Evolutionary conservation across 352 stramenopile genomes (phyloP).

Genomic region (Pythium phragmitis): DNA sequence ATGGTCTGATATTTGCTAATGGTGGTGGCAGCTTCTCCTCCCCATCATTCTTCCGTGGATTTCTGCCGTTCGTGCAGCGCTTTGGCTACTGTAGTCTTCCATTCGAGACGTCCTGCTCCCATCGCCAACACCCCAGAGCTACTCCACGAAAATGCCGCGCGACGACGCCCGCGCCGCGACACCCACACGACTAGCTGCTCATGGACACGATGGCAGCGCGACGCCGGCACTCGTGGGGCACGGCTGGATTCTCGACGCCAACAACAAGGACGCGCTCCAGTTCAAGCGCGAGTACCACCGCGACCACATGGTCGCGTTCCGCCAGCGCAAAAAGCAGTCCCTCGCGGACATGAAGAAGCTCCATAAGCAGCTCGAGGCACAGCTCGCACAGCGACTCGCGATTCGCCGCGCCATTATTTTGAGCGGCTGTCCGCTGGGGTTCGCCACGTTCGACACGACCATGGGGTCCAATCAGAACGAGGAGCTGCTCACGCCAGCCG

Average conservation of each 20-base stretch:
- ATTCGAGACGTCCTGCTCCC: too few species aligned
- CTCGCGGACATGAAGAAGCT: conserved; percentile 12
- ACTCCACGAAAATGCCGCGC: neutral
- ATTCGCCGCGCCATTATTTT: conserved; percentile 16
- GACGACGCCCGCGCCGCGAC: neutral
- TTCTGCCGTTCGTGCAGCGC: neutral
- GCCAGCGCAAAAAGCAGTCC: conserved; percentile 23
- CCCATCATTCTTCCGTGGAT: too few species aligned
- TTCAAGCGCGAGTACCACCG: conserved; percentile 22
- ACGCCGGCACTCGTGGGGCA: neutral
- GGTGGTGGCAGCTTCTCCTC: too few species aligned
- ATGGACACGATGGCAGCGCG: neutral
- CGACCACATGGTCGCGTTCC: conserved; percentile 24
- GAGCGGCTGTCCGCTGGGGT: conserved; percentile 11
- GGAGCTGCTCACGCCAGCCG: neutral
- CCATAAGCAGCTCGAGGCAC: conserved; percentile 17
- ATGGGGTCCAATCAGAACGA: neutral
- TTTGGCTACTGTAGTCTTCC: too few species aligned
- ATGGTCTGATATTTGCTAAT: too few species aligned
- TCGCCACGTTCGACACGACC: neutral
- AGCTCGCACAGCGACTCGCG: conserved; percentile 11
- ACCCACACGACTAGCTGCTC: too few species aligned
- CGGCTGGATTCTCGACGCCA: conserved; percentile 1
- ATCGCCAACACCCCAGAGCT: too few species aligned
- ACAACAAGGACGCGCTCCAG: neutral